Percentiles rank a stretch among this genome's conserved stretches.
Conservation (phyloP, 306 rosid genomes). For the Casuarina equisetifolia region DNA sequence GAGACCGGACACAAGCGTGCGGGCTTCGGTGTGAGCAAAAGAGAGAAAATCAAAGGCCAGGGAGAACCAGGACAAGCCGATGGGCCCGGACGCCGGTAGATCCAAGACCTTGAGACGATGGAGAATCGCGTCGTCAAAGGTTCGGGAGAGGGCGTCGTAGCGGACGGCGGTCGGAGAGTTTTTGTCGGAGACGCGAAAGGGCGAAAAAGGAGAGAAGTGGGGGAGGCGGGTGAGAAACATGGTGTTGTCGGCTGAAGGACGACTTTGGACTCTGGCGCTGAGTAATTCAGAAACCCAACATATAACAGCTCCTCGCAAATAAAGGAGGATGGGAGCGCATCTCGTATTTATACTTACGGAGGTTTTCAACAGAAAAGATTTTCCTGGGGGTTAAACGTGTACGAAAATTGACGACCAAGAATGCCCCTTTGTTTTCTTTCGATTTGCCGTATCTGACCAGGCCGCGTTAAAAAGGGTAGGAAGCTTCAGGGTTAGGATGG, state of each 20-base stretch:
- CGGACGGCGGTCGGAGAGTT: background rate
- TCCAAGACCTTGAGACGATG: background rate
- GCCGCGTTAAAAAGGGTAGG: no score
- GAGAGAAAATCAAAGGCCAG: background rate
- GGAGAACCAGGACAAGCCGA: constrained; percentile 2
- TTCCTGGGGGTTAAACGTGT: no score
- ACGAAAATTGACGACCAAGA: no score
- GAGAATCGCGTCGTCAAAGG: background rate
- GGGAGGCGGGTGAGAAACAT: background rate
- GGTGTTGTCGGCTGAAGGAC: background rate
- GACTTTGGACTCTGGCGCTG: background rate
- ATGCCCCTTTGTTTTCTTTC: no score
- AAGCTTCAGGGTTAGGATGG: no score
- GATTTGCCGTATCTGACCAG: no score
- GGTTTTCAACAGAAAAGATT: no score
- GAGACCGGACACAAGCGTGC: background rate
- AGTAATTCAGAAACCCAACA: no score
- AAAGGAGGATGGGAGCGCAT: no score
- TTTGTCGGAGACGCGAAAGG: background rate
- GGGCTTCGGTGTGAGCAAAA: constrained; percentile 1
- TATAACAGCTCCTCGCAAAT: no score
- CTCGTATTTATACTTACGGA: no score
- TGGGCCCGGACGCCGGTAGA: background rate
- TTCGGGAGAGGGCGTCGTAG: background rate
- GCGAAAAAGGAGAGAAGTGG: background rate